A percentile compares a stretch with the other conserved stretches of the same genome.
Conservation (phyloP, 768 basidiomycete genomes). For the Favolaschia claudopus region DNA sequence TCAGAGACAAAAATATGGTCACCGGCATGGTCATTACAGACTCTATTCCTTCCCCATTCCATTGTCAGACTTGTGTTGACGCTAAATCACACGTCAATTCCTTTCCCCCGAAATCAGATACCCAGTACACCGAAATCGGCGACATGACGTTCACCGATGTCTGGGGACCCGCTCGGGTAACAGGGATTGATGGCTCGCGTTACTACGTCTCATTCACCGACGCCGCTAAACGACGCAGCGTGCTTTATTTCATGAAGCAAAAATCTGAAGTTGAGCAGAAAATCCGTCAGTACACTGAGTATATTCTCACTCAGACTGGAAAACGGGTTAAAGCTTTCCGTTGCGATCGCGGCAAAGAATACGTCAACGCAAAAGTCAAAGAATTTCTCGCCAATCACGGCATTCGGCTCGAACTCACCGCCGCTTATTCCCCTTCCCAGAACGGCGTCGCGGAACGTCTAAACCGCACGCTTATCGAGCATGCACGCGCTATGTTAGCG, state of each 20-base stretch:
- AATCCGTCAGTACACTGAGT: conserved; percentile 4
- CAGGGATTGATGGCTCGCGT: conserved; percentile 9
- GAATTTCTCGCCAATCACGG: conserved; percentile 17
- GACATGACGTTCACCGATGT: conserved; percentile 28
- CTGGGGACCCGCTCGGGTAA: conserved; percentile 27
- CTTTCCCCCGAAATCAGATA: conserved; percentile 30
- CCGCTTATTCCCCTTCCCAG: conserved; percentile 32
- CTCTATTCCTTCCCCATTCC: conserved; percentile 7
- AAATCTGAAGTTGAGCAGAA: conserved; percentile 14
- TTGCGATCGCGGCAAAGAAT: conserved; percentile 25
- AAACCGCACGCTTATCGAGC: conserved; percentile 33
- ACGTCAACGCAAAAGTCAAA: conserved; percentile 12
- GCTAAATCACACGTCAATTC: conserved; percentile 29
- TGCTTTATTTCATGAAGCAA: conserved; percentile 9
- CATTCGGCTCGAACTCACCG: conserved; percentile 29
- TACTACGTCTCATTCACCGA: conserved; percentile 24
- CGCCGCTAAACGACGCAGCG: neutral
- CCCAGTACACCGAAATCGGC: conserved; percentile 24
- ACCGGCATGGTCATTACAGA: conserved; percentile 25
- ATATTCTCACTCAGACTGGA: conserved; percentile 15
- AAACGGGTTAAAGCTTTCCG: conserved; percentile 6
- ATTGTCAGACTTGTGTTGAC: conserved; percentile 32
- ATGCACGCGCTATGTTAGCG: conserved; percentile 31
- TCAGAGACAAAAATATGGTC: conserved; percentile 28
- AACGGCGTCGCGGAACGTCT: conserved; percentile 40